Percentiles rank a stretch among this genome's conserved stretches.
phyloP scores from a whole-genome alignment of 129 eudicot species.

The Pittosporum tobira region DNA sequence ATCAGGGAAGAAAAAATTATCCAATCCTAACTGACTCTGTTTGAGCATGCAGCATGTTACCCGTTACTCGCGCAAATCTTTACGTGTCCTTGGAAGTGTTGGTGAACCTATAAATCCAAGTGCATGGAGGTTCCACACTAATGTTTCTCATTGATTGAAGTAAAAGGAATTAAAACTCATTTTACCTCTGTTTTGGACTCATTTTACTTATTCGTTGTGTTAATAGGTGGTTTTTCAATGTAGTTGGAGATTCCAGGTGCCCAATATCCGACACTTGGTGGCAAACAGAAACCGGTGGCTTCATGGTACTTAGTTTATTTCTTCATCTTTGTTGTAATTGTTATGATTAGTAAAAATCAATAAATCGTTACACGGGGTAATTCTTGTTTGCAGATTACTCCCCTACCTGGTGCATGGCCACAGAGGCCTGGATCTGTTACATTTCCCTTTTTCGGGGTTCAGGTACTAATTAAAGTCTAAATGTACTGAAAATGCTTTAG shows the following conservation, averaged over 20 bases:
- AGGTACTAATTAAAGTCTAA: constrained; percentile 37
- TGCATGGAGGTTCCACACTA: constrained; percentile 78
- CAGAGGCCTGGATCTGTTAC: constrained; percentile 99
- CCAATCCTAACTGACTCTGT: not conserved
- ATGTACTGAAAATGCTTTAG: not conserved
- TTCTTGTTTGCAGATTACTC: constrained; percentile 65
- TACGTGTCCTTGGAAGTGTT: constrained; percentile 96
- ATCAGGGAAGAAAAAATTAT: no score
- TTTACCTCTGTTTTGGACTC: no score
- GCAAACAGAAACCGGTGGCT: constrained; percentile 99
- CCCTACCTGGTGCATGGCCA: constrained; percentile 97
- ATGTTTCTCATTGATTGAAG: not conserved
- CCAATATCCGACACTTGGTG: constrained; percentile 99
- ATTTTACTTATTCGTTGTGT: not conserved
- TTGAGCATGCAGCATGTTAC: constrained; percentile 62
- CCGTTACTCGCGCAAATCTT: constrained; percentile 87
- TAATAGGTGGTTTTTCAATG: constrained; percentile 80
- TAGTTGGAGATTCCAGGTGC: constrained; percentile 89
- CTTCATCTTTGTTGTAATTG: constrained; percentile 1
- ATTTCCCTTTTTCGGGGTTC: constrained; percentile 95
- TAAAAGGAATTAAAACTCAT: not conserved
- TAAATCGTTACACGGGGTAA: constrained; percentile 3
- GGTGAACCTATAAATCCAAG: constrained; percentile 99
- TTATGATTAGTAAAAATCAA: not conserved
- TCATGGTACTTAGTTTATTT: constrained; percentile 51